Conservation (phyloP, 2,329 filamentous ascomycete species). For the Fusarium setosum region DNA sequence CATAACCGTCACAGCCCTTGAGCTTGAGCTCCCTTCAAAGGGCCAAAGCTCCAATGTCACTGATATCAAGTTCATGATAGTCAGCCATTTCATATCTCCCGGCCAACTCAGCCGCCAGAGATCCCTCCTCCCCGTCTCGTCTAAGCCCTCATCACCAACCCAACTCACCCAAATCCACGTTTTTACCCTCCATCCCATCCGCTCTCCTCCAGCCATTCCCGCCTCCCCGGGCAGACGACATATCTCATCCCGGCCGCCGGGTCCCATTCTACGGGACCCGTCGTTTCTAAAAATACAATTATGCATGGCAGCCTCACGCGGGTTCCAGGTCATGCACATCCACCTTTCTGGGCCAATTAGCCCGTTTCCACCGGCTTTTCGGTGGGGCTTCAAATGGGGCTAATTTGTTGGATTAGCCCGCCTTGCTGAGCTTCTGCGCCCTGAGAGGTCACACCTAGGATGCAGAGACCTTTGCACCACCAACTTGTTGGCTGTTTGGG, state of each 20-base stretch:
- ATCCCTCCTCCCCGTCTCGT: not conserved
- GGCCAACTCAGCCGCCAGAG: not conserved
- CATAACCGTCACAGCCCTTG: not conserved
- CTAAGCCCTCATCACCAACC: not conserved
- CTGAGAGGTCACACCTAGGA: slow-evolving; percentile 25
- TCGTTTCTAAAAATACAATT: slow-evolving; percentile 39
- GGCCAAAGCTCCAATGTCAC: not conserved
- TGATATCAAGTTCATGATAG: not conserved
- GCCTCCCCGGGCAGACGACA: slow-evolving; percentile 9
- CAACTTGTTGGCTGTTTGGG: slow-evolving; percentile 14
- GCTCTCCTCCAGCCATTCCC: not conserved
- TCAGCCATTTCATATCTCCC: not conserved
- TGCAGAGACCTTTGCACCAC: slow-evolving; percentile 17
- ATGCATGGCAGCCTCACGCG: slow-evolving; percentile 39
- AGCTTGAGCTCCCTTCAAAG: not conserved
- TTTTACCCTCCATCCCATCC: not conserved
- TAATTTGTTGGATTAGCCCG: slow-evolving; percentile 37
- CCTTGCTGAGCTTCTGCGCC: slow-evolving; percentile 17
- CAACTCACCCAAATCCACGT: not conserved
- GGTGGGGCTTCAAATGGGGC: slow-evolving; percentile 35
- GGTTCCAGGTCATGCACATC: slow-evolving; percentile 36
- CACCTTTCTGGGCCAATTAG: slow-evolving; percentile 32
- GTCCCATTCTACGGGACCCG: not conserved
- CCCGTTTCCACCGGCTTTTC: slow-evolving; percentile 19
- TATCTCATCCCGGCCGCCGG: slow-evolving; percentile 16